Base-by-base conservation (phyloP, 371 early-diverging fungal species). In the Batkoa obscura region DNA sequence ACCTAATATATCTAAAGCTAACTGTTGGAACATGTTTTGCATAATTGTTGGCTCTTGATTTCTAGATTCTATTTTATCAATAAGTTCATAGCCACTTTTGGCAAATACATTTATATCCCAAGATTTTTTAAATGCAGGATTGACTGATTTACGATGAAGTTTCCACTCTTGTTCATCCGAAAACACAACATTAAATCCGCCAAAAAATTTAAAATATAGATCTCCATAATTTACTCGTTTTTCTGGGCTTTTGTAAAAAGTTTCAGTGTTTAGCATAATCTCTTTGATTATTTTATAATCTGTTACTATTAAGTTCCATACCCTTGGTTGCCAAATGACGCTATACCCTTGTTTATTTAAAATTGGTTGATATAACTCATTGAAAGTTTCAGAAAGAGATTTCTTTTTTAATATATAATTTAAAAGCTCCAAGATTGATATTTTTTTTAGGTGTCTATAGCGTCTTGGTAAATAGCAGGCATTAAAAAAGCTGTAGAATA, bases 1-100 rank as follows among this genome's bases (percentile, higher is more conserved):
- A 12, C 56, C 56, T 34, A 55, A 23, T 3, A 55, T 31, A 55
- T 55, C 56, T 8, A 55, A 30, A 35, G 56, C 45, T 30, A 55
- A 8, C 3, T 23, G 8, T 31, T 55, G 43, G 4, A 55, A 8
- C 3, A 55, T 9, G 17, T 23, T n/a, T 10, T 32, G 42, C 4
- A 57, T 50, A 30, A 46, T 35, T 30, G 12, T 23, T 13, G 23
- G 15, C 5, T 15, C 45, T 12, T 45, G 12, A 15, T 45, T 23
- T 8, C 45, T 17, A 45, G 1, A 5, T 15, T 15, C 36, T 34
- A 32, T 31, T 2, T 46, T 13, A 42, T n/a, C 56, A 17, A 55
- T n/a, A 3, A 46, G n/a, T 17, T 45, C 34, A 35, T 34, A 9
- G 12, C 3, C 8, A 15, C 12, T 8, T 3, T 36, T 30, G n/a